phyloP scores from a whole-genome alignment of 108 stramenopile species.

The Nannochloropsis granulata region DNA sequence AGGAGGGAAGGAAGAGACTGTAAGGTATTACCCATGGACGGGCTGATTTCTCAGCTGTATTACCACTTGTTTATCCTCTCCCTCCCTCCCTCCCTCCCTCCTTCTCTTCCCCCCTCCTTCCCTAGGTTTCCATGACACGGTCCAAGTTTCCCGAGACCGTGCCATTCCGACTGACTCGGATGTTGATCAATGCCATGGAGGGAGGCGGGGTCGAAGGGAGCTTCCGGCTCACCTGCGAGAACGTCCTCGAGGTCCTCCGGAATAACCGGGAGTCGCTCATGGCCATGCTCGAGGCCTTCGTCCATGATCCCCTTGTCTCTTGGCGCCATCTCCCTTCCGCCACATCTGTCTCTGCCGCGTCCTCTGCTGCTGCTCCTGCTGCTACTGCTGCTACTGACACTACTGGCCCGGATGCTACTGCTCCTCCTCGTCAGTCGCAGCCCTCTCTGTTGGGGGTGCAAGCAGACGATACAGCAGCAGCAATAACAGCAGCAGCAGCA shows the following conservation, averaged over 20 bases:
- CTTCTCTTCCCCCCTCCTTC: not conserved
- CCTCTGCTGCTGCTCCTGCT: not conserved
- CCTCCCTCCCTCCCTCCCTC: not conserved
- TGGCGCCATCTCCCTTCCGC: slow-evolving; percentile 8
- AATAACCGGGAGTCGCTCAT: slow-evolving; percentile 1
- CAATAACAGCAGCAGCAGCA: not conserved
- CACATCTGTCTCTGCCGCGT: not conserved
- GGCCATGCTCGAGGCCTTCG: slow-evolving; percentile 24
- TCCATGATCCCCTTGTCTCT: slow-evolving; percentile 12
- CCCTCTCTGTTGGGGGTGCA: not conserved
- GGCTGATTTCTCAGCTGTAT: not conserved
- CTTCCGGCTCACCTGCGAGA: not conserved
- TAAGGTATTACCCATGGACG: not conserved
- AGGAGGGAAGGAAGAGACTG: not conserved
- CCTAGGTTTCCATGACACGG: slow-evolving; percentile 12
- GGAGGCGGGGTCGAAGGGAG: not conserved
- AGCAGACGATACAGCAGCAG: not conserved
- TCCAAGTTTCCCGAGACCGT: slow-evolving; percentile 31
- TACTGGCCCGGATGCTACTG: not conserved
- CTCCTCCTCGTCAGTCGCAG: no score
- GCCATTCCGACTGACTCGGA: slow-evolving; percentile 38
- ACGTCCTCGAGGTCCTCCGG: slow-evolving; percentile 4
- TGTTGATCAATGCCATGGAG: slow-evolving; percentile 40
- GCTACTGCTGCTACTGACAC: not conserved
- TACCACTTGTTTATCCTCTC: not conserved